Percentiles rank a stretch among this genome's conserved stretches.
Evolutionary conservation across 306 rosid genomes (phyloP).

Genomic region (Vigna radiata): DNA sequence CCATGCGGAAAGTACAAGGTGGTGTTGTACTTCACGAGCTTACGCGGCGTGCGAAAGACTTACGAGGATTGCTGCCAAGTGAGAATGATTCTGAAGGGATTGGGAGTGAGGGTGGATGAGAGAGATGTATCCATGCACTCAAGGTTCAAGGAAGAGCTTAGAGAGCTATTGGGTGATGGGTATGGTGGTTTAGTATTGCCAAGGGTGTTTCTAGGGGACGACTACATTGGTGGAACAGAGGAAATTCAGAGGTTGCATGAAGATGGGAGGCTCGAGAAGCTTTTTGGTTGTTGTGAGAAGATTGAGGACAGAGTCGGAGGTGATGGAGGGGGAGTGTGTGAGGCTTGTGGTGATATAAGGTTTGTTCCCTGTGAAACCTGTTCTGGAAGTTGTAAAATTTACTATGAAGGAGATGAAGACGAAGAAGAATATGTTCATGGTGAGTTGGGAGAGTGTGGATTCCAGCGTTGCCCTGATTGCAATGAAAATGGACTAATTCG

Average conservation of each 20-base stretch:
- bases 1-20: slow-evolving; percentile 53
- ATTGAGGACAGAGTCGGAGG: slow-evolving; percentile 44
- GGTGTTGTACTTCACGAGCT: slow-evolving; percentile 79
- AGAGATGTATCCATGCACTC: slow-evolving; percentile 95
- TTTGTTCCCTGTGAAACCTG: slow-evolving; percentile 97
- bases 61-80: slow-evolving; percentile 96
- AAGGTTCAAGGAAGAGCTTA: slow-evolving; percentile 88
- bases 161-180: slow-evolving; percentile 57
- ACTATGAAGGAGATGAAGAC: slow-evolving; percentile 55
- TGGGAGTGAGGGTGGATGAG: slow-evolving; percentile 76
- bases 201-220: slow-evolving; percentile 67
- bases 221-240: slow-evolving; percentile 82
- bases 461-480: slow-evolving; percentile 88
- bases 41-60: slow-evolving; percentile 91
- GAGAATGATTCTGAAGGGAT: slow-evolving; percentile 65
- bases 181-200: slow-evolving; percentile 61
- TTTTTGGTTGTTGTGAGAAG: slow-evolving; percentile 66
- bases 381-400: slow-evolving; percentile 92
- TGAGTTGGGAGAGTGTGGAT: slow-evolving; percentile 62
- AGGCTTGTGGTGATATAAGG: slow-evolving; percentile 89
- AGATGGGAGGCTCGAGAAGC: slow-evolving; percentile 84
- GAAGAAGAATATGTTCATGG: slow-evolving; percentile 44
- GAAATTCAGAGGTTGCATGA: slow-evolving; percentile 78
- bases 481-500: slow-evolving; percentile 92
- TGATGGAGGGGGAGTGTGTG: slow-evolving; percentile 62